These are phyloP conservation scores for Aspergillus tamarii DNA, from an alignment of 2,329 filamentous ascomycete genomes.

Conservation along the genomic window DNA sequence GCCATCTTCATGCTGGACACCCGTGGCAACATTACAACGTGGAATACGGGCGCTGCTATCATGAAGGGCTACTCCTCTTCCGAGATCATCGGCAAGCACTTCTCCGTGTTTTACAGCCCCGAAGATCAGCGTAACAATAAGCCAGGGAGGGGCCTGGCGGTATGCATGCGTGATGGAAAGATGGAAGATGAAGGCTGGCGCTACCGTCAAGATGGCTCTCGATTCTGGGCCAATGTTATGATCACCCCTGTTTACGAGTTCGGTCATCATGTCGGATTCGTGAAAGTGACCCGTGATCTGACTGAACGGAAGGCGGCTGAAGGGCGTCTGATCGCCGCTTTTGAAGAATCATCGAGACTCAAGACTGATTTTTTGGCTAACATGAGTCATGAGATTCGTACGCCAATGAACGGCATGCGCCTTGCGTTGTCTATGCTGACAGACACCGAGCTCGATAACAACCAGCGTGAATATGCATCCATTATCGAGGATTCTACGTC, in stretches of 20 bases:
- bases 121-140: conserved; percentile 56
- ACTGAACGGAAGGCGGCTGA: conserved; percentile 61
- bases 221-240: conserved; percentile 64
- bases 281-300: conserved; percentile 62
- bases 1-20: conserved; percentile 66
- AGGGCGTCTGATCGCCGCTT: conserved; percentile 58
- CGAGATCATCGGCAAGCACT: conserved; percentile 62
- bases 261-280: conserved; percentile 59
- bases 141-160: conserved; percentile 55
- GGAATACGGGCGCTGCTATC: conserved; percentile 60
- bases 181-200: conserved; percentile 65
- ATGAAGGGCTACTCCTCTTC: conserved; percentile 59
- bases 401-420: conserved; percentile 66
- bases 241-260: conserved; percentile 60
- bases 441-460: conserved; percentile 55
- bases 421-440: conserved; percentile 61
- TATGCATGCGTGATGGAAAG: conserved; percentile 58
- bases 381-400: conserved; percentile 67
- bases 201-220: conserved; percentile 60
- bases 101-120: conserved; percentile 59
- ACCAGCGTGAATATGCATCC: conserved; percentile 60
- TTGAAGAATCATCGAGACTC: conserved; percentile 65
- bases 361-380: conserved; percentile 66
- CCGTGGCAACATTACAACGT: conserved; percentile 58
- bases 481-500: conserved; percentile 64